These are phyloP conservation scores for Hypoxylon sp. DNA, from an alignment of 2,329 filamentous ascomycete species.

Conservation along the genomic window DNA sequence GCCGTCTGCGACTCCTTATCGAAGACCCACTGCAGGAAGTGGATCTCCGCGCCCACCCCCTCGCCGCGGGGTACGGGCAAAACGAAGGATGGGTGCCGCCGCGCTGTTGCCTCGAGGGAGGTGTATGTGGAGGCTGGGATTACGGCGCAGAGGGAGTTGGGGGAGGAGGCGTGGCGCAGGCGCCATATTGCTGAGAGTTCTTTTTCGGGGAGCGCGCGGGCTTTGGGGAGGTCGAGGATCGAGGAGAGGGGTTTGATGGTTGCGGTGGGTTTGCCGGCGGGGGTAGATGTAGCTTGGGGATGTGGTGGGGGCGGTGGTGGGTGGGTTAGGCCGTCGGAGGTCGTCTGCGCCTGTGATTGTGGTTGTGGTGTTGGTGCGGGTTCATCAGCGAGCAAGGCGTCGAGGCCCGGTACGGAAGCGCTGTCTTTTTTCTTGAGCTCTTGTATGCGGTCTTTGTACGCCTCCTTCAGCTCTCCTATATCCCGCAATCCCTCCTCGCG, in stretches of 20 bases:
- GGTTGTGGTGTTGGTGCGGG: slow-evolving; percentile 50
- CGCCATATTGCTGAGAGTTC: slow-evolving; percentile 94
- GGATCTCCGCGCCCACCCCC: slow-evolving; percentile 84
- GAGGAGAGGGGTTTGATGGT: slow-evolving; percentile 64
- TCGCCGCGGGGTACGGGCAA: slow-evolving; percentile 81
- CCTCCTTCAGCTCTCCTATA: slow-evolving; percentile 82
- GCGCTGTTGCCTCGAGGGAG: slow-evolving; percentile 79
- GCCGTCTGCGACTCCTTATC: slow-evolving; percentile 75
- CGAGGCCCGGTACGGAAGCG: slow-evolving; percentile 61
- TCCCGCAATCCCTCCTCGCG: slow-evolving; percentile 78
- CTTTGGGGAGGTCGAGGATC: slow-evolving; percentile 84
- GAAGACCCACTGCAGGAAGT: slow-evolving; percentile 97
- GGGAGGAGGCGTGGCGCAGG: slow-evolving; percentile 81
- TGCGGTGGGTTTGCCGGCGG: slow-evolving; percentile 38
- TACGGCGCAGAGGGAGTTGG: slow-evolving; percentile 84
- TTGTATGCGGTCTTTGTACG: slow-evolving; percentile 87
- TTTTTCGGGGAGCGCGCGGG: slow-evolving; percentile 77
- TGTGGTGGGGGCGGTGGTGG: slow-evolving; percentile 38
- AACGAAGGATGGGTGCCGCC: slow-evolving; percentile 87
- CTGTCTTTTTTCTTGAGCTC: slow-evolving; percentile 77
- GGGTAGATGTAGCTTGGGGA: slow-evolving; percentile 28
- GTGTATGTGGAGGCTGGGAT: slow-evolving; percentile 82
- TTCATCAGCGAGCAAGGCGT: slow-evolving; percentile 52
- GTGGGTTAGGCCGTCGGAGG: slow-evolving; percentile 38
- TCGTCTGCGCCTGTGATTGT: slow-evolving; percentile 57